Evolutionary conservation across 768 basidiomycete genomes (phyloP).

Genomic region (Auriscalpium microsporum): DNA sequence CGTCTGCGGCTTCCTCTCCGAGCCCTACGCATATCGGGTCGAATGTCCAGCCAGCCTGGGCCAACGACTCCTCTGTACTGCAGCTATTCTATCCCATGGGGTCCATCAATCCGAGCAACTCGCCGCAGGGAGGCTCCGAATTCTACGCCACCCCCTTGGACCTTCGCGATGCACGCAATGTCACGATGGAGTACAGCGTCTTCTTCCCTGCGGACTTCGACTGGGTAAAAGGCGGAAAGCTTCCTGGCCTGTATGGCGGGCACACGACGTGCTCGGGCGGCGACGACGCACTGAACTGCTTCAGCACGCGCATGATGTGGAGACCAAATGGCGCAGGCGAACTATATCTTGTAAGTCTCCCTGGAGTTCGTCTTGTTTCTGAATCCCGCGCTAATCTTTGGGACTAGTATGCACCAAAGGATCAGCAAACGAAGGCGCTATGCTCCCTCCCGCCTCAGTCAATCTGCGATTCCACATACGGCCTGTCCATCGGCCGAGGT

Average conservation of each 20-base stretch:
- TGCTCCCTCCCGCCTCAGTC: constrained; percentile 51
- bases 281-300: constrained; percentile 61
- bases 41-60: constrained; percentile 17
- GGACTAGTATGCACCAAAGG: constrained; percentile 65
- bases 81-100: constrained; percentile 60
- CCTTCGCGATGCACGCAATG: constrained; percentile 38
- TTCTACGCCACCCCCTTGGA: constrained; percentile 50
- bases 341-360: constrained; percentile 49
- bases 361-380: neutral
- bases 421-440: constrained; percentile 50
- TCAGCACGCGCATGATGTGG: constrained; percentile 86
- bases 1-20: neutral
- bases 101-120: constrained; percentile 55
- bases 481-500: constrained; percentile 68
- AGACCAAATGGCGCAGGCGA: constrained; percentile 59
- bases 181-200: constrained; percentile 59
- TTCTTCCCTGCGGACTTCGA: constrained; percentile 71
- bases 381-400: neutral
- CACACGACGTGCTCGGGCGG: constrained; percentile 66
- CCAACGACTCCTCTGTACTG: constrained; percentile 35
- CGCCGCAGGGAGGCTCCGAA: constrained; percentile 62
- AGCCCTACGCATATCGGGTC: constrained; percentile 5
- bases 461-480: constrained; percentile 57
- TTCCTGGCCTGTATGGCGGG: constrained; percentile 76
- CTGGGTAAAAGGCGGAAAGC: constrained; percentile 76